phyloP scores from a whole-genome alignment of 768 basidiomycete species.

The Lactarius tabidus region DNA sequence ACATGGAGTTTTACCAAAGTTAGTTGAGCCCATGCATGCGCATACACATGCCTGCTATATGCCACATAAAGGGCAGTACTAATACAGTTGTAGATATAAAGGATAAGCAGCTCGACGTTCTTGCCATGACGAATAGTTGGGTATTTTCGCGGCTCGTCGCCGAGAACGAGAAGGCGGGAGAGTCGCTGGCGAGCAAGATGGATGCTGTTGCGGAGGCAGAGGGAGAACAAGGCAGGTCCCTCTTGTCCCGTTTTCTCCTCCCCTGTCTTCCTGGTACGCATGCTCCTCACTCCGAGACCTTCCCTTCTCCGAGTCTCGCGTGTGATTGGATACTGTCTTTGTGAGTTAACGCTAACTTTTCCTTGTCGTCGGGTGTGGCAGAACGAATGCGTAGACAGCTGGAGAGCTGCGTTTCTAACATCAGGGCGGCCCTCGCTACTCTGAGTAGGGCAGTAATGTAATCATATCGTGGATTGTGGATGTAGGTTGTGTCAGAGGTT shows the following conservation, averaged over 20 bases:
- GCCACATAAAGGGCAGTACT: not conserved
- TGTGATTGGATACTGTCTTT: not conserved
- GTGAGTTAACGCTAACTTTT: constrained; percentile 7
- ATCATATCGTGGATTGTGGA: not conserved
- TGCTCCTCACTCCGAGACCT: not conserved
- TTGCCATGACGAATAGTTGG: constrained; percentile 24
- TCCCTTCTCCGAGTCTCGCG: not conserved
- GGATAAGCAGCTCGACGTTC: constrained; percentile 16
- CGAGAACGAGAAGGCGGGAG: constrained; percentile 23
- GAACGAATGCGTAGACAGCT: constrained; percentile 21
- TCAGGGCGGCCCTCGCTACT: constrained; percentile 14
- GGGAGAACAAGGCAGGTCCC: constrained; percentile 26
- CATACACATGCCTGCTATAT: not conserved
- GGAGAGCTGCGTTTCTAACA: constrained; percentile 21
- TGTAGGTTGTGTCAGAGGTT: not conserved
- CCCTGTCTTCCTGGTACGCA: constrained; percentile 12
- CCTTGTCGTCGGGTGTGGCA: not conserved
- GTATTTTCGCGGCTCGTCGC: constrained; percentile 18
- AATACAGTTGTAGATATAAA: constrained; percentile 18
- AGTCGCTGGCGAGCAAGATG: constrained; percentile 22
- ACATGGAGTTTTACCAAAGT: constrained; percentile 36
- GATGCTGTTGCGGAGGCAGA: constrained; percentile 20
- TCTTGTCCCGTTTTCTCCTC: not conserved
- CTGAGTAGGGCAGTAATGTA: constrained; percentile 20
- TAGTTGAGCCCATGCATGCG: constrained; percentile 29